phyloP scores from a whole-genome alignment of 352 stramenopile species.

The Phytopythium chamaehyphon region DNA sequence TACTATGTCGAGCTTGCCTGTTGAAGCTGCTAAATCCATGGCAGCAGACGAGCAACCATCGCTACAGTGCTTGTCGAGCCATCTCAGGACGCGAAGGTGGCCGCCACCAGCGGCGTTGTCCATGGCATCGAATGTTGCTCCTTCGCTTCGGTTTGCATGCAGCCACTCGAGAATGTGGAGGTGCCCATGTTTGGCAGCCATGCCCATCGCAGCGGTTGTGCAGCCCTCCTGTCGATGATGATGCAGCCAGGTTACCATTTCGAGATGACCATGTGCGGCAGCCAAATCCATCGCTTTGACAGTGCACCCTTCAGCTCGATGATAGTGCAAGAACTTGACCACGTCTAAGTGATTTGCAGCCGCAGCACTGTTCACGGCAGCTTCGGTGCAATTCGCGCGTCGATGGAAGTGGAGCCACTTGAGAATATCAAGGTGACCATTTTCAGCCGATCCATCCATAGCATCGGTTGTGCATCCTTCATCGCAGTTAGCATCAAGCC shows the following conservation, averaged over 20 bases:
- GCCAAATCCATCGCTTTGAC: conserved; percentile 22
- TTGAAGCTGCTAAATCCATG: conserved; percentile 7
- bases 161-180: conserved; percentile 9
- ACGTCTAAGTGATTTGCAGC: conserved; percentile 19
- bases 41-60: conserved; percentile 2
- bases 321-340: conserved; percentile 27
- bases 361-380: conserved; percentile 22
- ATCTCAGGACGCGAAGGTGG: conserved; percentile 1
- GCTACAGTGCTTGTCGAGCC: conserved; percentile 1
- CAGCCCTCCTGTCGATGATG: conserved; percentile 3
- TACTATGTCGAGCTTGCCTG: conserved; percentile 6
- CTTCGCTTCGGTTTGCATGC: conserved; percentile 1
- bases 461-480: conserved; percentile 26
- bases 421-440: conserved; percentile 24
- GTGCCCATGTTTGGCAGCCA: conserved; percentile 8
- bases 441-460: conserved; percentile 28
- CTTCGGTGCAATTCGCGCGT: conserved; percentile 20
- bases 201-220: neutral
- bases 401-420: conserved; percentile 31
- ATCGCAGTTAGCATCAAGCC: conserved; percentile 22
- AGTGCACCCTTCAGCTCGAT: conserved; percentile 29
- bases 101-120: conserved; percentile 1
- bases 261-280: conserved; percentile 25
- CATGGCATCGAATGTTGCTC: neutral
- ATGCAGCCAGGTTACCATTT: conserved; percentile 28